Evolutionary conservation across 805 yeast genomes (phyloP).

Genomic region (Cyberlindnera veronae): DNA sequence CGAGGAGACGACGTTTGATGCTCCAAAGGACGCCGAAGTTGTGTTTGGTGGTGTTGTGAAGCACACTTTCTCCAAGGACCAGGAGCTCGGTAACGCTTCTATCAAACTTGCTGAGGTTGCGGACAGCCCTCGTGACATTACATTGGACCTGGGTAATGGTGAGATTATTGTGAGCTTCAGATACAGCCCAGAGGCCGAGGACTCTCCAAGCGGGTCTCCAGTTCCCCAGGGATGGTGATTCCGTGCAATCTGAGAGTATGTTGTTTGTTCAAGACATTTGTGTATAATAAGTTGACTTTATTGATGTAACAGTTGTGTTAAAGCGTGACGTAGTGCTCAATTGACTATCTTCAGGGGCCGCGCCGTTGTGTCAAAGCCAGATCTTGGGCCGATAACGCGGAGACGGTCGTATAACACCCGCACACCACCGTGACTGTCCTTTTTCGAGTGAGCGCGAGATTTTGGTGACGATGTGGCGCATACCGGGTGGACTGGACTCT

Average conservation of each 20-base stretch:
- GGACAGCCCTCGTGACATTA: constrained; percentile 42
- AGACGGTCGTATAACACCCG: constrained; percentile 2
- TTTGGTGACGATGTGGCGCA: constrained; percentile 3
- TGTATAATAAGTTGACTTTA: constrained; percentile 8
- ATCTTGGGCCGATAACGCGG: neutral
- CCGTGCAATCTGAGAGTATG: neutral
- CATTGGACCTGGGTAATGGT: constrained; percentile 38
- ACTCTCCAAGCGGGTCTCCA: constrained; percentile 15
- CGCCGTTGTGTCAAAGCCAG: neutral
- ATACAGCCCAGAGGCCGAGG: constrained; percentile 28
- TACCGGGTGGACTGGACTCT: constrained; percentile 2
- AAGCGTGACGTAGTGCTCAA: too few species aligned
- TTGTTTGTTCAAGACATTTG: neutral
- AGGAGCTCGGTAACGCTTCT: constrained; percentile 57
- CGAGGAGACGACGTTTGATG: constrained; percentile 65
- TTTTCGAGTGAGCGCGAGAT: neutral
- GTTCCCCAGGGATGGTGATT: constrained; percentile 21
- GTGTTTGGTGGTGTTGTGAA: constrained; percentile 60
- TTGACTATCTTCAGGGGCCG: neutral
- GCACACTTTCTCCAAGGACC: constrained; percentile 70
- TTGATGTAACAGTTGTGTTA: neutral
- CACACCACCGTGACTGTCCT: constrained; percentile 14
- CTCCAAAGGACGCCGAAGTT: constrained; percentile 57
- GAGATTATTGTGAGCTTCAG: constrained; percentile 40
- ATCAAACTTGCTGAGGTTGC: constrained; percentile 48